These are phyloP conservation scores for Ceratocystiopsis sp. DNA, from an alignment of 2,329 filamentous ascomycete genomes.

Conservation along the genomic window DNA sequence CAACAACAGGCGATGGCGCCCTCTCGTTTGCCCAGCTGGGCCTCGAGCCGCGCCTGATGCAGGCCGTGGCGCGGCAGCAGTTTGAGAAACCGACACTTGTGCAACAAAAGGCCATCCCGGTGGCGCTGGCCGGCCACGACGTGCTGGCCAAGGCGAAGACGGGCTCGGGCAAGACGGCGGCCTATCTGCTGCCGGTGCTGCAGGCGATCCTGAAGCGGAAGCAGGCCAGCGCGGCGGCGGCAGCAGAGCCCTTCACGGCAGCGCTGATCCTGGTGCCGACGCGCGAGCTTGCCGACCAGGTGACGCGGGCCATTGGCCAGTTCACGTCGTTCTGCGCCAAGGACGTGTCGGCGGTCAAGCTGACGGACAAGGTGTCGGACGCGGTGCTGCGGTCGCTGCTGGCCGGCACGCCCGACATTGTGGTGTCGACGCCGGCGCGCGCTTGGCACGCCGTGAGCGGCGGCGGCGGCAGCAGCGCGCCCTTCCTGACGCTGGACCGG, in stretches of 20 bases:
- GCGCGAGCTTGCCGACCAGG: constrained; percentile 83
- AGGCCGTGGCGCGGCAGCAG: constrained; percentile 69
- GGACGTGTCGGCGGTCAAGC: constrained; percentile 64
- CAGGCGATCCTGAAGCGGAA: constrained; percentile 71
- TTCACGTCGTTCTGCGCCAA: constrained; percentile 75
- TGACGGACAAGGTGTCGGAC: constrained; percentile 81
- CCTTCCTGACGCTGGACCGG: constrained; percentile 50
- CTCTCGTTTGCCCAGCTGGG: constrained; percentile 56
- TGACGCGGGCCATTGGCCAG: constrained; percentile 58
- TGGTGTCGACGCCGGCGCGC: constrained; percentile 80
- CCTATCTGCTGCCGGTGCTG: constrained; percentile 79
- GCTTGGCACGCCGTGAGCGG: constrained; percentile 51
- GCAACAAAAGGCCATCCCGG: constrained; percentile 71
- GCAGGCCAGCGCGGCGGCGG: constrained; percentile 21
- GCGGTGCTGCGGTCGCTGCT: constrained; percentile 77
- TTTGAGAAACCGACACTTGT: constrained; percentile 80
- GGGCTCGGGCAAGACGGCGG: constrained; percentile 93
- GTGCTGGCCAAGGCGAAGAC: constrained; percentile 86
- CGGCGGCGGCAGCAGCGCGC: constrained; percentile 29
- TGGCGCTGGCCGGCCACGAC: constrained; percentile 76
- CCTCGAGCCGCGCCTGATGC: constrained; percentile 70
- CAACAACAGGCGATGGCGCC: constrained; percentile 15
- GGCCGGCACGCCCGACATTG: constrained; percentile 70
- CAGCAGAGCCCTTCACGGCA: constrained; percentile 39
- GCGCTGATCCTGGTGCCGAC: constrained; percentile 89